Evolutionary conservation across 164 flowering plant genomes (phyloP).

Genomic region (Taxillus chinensis): DNA sequence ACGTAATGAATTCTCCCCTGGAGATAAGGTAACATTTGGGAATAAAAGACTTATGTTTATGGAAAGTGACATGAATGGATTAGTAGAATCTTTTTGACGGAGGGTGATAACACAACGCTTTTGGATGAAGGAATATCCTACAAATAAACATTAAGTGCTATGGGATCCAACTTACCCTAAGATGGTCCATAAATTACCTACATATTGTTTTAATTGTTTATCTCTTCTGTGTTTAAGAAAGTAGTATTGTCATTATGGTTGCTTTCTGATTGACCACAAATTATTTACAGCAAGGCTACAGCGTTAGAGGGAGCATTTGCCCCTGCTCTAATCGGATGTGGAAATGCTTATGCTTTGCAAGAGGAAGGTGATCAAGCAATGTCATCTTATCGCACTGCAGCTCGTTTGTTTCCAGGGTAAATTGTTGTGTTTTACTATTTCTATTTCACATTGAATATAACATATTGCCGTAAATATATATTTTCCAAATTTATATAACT

Average conservation of each 20-base stretch:
- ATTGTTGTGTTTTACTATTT: background rate
- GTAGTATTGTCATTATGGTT: background rate
- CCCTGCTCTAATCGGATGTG: conserved; percentile 88
- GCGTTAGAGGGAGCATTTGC: conserved; percentile 77
- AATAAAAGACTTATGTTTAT: no score
- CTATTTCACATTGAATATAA: background rate
- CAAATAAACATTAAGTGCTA: no score
- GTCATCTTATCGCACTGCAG: conserved; percentile 91
- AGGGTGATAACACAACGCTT: no score
- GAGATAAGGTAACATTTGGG: no score
- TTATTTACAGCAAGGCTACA: conserved; percentile 70
- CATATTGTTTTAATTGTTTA: no score
- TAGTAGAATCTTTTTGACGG: no score
- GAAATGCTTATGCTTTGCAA: conserved; percentile 91
- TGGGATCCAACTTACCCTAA: no score
- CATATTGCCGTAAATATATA: background rate
- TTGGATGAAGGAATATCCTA: no score
- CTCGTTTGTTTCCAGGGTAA: conserved; percentile 98
- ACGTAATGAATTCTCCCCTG: no score
- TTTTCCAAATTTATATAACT: background rate
- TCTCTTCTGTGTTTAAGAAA: no score
- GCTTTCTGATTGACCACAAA: conserved; percentile 5
- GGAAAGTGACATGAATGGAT: no score
- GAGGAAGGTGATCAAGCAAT: conserved; percentile 99
- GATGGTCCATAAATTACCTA: no score